Base-by-base conservation (phyloP, 2,329 filamentous ascomycete genomes). In the Trichophyton rubrum region DNA sequence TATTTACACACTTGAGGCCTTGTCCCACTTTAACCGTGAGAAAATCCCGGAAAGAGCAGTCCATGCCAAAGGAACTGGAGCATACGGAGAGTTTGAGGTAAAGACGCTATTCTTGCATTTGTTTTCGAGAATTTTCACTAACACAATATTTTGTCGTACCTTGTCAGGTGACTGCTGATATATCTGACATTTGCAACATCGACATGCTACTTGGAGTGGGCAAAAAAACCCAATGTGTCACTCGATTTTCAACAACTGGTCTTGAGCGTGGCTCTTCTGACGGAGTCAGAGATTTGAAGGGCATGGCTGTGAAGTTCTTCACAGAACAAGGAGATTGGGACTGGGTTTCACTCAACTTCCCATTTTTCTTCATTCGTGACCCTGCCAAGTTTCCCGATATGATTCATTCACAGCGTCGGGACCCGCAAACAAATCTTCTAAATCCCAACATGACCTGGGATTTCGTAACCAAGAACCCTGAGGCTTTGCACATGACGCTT, bases 281-380 rank as follows among this genome's bases (percentile, higher is more conserved):
- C 15, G 40, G 35, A 41, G 40, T 58, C n/a, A 35, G 56, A 41
- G 56, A 58, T 11, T 15, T 58, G 35, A 58, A 58, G 17, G 56
- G 56, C 20, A 41, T 58, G 68, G 78, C 83, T 0, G 77, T 87
- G 61, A 87, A 87, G 73, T 83, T 87, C 71, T 75, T 81, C 15
- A 86, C 84, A 0, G 80, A 82, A 7, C 82, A 86, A 64, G 84
- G 84, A 20, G 86, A 86, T 63, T 85, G 80, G 78, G 83, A 86
- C 65, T 73, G 83, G 66, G 84, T 86, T 3, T 80, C 79, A 56
- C 87, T 86, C 74, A 87, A 87, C 68, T 85, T 82, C 0, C 59
- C 59, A 9, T 55, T 53, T 15, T 60, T 60, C 38, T 60, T 60
- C 24, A 60, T 60, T 33, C 75, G 84, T 59, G 59, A 60, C 24